Evolutionary conservation across 2,329 filamentous ascomycete species (phyloP).

Genomic region (Aschersonia sp.): DNA sequence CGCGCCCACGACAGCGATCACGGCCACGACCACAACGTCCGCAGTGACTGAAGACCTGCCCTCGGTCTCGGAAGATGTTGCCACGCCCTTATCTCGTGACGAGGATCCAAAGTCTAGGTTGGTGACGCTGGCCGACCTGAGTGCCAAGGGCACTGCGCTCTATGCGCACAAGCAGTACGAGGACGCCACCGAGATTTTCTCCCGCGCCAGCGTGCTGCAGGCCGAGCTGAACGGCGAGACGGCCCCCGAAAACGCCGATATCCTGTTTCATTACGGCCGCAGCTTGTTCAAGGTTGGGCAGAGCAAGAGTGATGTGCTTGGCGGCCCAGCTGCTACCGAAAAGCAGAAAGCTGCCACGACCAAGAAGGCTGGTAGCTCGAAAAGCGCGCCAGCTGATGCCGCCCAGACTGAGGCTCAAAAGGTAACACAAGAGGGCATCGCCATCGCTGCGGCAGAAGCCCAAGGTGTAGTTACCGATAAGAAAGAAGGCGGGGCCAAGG

Average conservation of each 20-base stretch:
- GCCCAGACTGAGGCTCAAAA: slow-evolving; percentile 24
- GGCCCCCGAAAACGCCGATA: slow-evolving; percentile 76
- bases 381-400: slow-evolving; percentile 17
- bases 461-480: slow-evolving; percentile 9
- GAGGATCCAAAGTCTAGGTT: slow-evolving; percentile 35
- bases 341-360: slow-evolving; percentile 20
- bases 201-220: slow-evolving; percentile 78
- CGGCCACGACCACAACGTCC: neutral
- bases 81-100: slow-evolving; percentile 17
- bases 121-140: slow-evolving; percentile 62
- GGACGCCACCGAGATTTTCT: slow-evolving; percentile 75
- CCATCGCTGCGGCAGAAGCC: slow-evolving; percentile 26
- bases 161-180: slow-evolving; percentile 84
- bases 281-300: slow-evolving; percentile 89
- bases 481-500: slow-evolving; percentile 22
- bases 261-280: slow-evolving; percentile 88
- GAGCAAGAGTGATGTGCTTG: slow-evolving; percentile 85
- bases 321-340: slow-evolving; percentile 57
- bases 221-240: slow-evolving; percentile 86
- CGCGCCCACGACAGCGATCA: neutral
- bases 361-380: slow-evolving; percentile 16
- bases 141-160: slow-evolving; percentile 65
- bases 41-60: slow-evolving; percentile 5
- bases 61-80: slow-evolving; percentile 5
- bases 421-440: slow-evolving; percentile 30